phyloP scores from a whole-genome alignment of 768 basidiomycete genomes.

The Mycena galericulata region DNA sequence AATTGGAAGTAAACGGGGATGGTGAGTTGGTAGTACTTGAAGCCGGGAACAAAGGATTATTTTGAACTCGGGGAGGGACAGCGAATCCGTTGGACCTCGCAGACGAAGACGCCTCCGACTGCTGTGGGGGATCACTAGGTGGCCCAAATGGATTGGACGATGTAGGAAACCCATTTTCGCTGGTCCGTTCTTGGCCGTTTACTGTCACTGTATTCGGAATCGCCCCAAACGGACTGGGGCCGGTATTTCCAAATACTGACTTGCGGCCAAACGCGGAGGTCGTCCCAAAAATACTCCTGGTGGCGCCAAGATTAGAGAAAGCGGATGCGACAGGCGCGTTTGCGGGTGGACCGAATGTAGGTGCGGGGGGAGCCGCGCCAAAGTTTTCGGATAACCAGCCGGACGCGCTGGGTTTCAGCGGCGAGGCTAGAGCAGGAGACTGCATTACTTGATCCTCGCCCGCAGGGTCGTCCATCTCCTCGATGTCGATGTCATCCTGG shows the following conservation, averaged over 20 bases:
- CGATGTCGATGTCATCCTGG: constrained; percentile 21
- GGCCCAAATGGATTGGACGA: constrained; percentile 2
- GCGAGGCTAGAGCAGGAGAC: constrained; percentile 11
- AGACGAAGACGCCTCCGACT: constrained; percentile 35
- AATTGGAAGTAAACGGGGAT: constrained; percentile 37
- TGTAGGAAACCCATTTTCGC: not conserved
- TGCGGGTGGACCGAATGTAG: constrained; percentile 32
- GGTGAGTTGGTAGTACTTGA: constrained; percentile 19
- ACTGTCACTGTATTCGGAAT: constrained; percentile 2
- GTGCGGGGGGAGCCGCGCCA: constrained; percentile 27
- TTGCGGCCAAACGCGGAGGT: constrained; percentile 49
- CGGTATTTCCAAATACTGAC: constrained; percentile 38
- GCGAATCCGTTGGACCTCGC: constrained; percentile 18
- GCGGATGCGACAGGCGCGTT: constrained; percentile 46
- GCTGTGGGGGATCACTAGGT: not conserved
- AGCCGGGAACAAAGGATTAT: constrained; percentile 27
- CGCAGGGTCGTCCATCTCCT: not conserved
- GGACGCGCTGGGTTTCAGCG: constrained; percentile 19
- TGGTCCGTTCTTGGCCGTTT: not conserved
- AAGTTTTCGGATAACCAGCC: constrained; percentile 21
- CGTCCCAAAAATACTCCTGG: constrained; percentile 52
- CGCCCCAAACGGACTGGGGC: constrained; percentile 14
- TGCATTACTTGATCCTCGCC: constrained; percentile 25
- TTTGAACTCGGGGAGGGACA: constrained; percentile 31
- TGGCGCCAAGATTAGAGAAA: constrained; percentile 53